Conservation (phyloP, 805 yeast genomes). For the Kuraishia capsulata region DNA sequence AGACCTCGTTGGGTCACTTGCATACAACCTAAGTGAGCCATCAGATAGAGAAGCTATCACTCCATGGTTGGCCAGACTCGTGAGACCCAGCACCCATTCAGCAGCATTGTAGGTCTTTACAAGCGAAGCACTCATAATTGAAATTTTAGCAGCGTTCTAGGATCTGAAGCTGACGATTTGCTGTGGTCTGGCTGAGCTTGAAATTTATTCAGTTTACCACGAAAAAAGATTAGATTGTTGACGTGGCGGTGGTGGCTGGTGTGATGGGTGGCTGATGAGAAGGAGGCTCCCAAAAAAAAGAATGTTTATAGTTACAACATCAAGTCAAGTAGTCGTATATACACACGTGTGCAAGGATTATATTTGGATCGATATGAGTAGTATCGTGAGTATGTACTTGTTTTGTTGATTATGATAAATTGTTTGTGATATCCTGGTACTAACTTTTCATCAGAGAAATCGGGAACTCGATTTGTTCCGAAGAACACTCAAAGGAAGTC, state of each 20-base stretch:
- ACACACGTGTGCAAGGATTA: too few relatives aligned
- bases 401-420: not conserved
- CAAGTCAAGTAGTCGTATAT: too few relatives aligned
- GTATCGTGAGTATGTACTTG: constrained; percentile 2
- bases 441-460: not conserved
- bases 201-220: too few relatives aligned
- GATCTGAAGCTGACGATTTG: too few relatives aligned
- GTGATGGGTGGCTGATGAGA: constrained; percentile 5
- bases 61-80: constrained; percentile 21
- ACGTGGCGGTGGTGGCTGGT: too few relatives aligned
- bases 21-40: constrained; percentile 35
- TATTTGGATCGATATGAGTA: constrained; percentile 4
- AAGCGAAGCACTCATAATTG: too few relatives aligned
- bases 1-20: constrained; percentile 15
- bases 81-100: constrained; percentile 44
- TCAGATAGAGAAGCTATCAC: constrained; percentile 37
- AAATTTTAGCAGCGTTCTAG: too few relatives aligned
- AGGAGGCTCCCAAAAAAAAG: constrained; percentile 1
- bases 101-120: constrained; percentile 19
- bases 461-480: constrained; percentile 51
- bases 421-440: not conserved
- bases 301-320: not conserved
- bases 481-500: constrained; percentile 28
- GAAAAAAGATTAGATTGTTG: too few relatives aligned
- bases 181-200: too few relatives aligned